Evolutionary conservation across 2,329 filamentous ascomycete genomes (phyloP).

Genomic region (Penicillium janthinellum): DNA sequence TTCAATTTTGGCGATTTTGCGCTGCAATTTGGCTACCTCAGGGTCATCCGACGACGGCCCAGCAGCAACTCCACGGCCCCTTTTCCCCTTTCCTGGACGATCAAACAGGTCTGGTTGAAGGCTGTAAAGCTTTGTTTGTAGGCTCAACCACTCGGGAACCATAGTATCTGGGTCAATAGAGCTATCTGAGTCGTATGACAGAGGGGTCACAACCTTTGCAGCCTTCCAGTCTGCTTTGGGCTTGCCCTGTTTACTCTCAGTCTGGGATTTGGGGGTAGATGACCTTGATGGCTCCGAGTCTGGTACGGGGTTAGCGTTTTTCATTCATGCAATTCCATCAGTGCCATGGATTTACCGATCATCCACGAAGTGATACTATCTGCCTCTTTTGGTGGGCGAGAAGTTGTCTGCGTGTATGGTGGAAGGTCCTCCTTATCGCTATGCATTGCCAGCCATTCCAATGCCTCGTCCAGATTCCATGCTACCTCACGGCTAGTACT

Average conservation of each 20-base stretch:
- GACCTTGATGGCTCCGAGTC: conserved; percentile 34
- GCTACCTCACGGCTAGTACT: conserved; percentile 63
- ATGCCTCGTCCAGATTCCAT: conserved; percentile 83
- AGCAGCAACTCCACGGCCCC: conserved; percentile 32
- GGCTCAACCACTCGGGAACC: conserved; percentile 73
- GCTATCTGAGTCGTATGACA: conserved; percentile 55
- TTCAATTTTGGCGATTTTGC: conserved; percentile 76
- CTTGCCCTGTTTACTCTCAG: conserved; percentile 29
- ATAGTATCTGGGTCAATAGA: conserved; percentile 76
- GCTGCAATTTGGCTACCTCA: conserved; percentile 66
- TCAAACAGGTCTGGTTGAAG: conserved; percentile 59
- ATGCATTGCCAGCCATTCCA: conserved; percentile 88
- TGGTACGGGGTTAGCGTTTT: conserved; percentile 31
- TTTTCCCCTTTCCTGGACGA: conserved; percentile 44
- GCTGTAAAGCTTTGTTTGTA: conserved; percentile 69
- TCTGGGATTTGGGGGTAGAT: conserved; percentile 29
- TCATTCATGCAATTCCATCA: conserved; percentile 15
- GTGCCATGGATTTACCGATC: conserved; percentile 32
- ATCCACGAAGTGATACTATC: conserved; percentile 41
- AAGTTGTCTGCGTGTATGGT: conserved; percentile 61
- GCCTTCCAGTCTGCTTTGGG: conserved; percentile 31
- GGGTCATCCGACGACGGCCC: conserved; percentile 34
- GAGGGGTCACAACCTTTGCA: conserved; percentile 22
- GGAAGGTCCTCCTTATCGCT: conserved; percentile 70
- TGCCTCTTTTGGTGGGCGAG: conserved; percentile 31